Percentiles rank a stretch among this genome's conserved stretches.
Evolutionary conservation across 2,329 filamentous ascomycete genomes (phyloP).

Genomic region (Scytalidium sp.): DNA sequence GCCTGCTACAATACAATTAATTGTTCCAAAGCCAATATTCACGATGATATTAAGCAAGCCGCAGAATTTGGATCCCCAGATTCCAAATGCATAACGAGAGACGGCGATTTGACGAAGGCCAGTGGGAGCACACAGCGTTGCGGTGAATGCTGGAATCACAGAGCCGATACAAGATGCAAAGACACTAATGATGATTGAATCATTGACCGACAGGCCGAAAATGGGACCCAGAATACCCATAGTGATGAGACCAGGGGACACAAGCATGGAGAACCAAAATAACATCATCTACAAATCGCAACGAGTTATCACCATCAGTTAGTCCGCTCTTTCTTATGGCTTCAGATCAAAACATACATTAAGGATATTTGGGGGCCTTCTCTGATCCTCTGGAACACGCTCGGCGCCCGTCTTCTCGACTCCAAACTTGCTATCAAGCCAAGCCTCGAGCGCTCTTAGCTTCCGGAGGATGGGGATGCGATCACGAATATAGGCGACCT

Average conservation of each 20-base stretch:
- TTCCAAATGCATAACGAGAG: constrained; percentile 25
- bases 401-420: neutral
- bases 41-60: constrained; percentile 24
- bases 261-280: constrained; percentile 8
- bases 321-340: too few species aligned
- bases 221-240: constrained; percentile 24
- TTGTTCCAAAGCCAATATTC: constrained; percentile 55
- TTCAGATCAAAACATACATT: neutral
- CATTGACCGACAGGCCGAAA: constrained; percentile 22
- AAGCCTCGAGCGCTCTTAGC: neutral
- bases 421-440: neutral
- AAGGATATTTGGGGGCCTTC: neutral
- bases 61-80: constrained; percentile 26
- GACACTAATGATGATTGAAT: constrained; percentile 21
- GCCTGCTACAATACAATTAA: constrained; percentile 58
- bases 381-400: neutral
- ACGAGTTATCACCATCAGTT: neutral
- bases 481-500: neutral
- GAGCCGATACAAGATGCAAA: constrained; percentile 22
- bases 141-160: constrained; percentile 12
- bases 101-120: constrained; percentile 27
- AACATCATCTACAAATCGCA: neutral
- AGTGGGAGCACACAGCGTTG: constrained; percentile 13
- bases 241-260: constrained; percentile 13
- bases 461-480: neutral